Evolutionary conservation across 1,139 yeast species (phyloP), one percentile per base, ranked within the genome.

Genomic region (Barnettozyma hawaiiensis): DNA sequence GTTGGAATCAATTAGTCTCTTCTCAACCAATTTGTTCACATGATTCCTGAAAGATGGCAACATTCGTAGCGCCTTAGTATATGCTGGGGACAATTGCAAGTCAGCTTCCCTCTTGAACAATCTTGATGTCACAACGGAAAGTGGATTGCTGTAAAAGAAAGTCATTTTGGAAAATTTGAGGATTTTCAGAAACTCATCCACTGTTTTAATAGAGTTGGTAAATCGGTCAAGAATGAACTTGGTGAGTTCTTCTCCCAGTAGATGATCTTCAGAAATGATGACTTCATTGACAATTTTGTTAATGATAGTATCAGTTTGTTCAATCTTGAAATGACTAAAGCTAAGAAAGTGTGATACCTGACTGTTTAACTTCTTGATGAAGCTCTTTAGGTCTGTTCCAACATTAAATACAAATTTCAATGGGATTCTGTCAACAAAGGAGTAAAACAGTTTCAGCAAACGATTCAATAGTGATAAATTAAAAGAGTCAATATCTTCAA

Each of bases 101-200:
- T 48, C 47, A 5, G 51, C 41, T 28, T 54, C 52, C 33, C 58
- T 61, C 19, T 54, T 53, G 1, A 60, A 52, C 54, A 63, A 51
- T 42, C 58, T 49, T 7, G 49, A 46, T 9, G 70, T 57, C 15
- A 44, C 29, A 0, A 67, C 53, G 7, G 74, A 61, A 31, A 76
- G 60, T 3, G 81, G 81, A 62, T 74, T 76, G 48, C 66, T 73
- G 55, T 70, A 79, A 54, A 74, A 80, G 53, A 76, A 77, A 9
- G 71, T 64, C 82, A 79, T 77, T 48, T 75, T 71, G 32, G 74
- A 61, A 43, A 76, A 59, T 46, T 76, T 76, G 49, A 79, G 55
- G 15, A 66, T 60, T 48, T 75, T 78, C 40, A 76, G 67, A 20
- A 59, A 52, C 19, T 54, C 55, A 37, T 54, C 52, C 14, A 52